Percentiles rank a stretch among this genome's conserved stretches.
Evolutionary conservation across 495 filamentous ascomycete species (phyloP).

Genomic region (Cetradonia linearis): DNA sequence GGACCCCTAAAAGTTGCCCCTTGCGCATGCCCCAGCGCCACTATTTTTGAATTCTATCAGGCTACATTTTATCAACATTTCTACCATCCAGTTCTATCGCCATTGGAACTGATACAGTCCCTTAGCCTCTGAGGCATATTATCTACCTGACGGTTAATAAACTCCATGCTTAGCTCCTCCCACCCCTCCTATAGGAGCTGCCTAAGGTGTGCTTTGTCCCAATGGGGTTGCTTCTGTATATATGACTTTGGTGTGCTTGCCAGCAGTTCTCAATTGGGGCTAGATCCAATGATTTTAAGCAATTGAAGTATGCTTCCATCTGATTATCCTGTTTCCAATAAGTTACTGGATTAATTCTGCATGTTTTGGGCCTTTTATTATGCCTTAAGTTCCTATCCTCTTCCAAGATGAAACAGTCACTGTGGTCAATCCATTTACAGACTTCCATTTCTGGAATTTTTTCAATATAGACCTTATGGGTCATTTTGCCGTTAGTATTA

Average conservation of each 20-base stretch:
- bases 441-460: neutral
- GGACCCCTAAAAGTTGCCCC: too few relatives aligned
- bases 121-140: neutral
- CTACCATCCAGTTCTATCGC: neutral
- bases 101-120: neutral
- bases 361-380: neutral
- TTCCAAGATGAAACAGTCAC: neutral
- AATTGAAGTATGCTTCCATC: constrained; percentile 6
- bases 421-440: neutral
- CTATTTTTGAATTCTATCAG: too few relatives aligned
- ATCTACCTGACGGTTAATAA: too few relatives aligned
- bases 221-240: neutral
- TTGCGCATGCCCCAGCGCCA: too few relatives aligned
- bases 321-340: constrained; percentile 1
- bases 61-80: too few relatives aligned
- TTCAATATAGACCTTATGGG: neutral
- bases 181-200: neutral
- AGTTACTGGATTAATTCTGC: neutral
- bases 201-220: neutral
- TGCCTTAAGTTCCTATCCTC: neutral
- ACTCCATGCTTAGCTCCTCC: neutral
- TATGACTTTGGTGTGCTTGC: constrained; percentile 4
- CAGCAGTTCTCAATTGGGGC: constrained; percentile 16
- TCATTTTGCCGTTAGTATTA: neutral
- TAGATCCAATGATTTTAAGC: neutral